Evolutionary conservation across 2,329 filamentous ascomycete species (phyloP), one percentile per base, ranked within the genome.

Genomic region (Penicillium polonicum): DNA sequence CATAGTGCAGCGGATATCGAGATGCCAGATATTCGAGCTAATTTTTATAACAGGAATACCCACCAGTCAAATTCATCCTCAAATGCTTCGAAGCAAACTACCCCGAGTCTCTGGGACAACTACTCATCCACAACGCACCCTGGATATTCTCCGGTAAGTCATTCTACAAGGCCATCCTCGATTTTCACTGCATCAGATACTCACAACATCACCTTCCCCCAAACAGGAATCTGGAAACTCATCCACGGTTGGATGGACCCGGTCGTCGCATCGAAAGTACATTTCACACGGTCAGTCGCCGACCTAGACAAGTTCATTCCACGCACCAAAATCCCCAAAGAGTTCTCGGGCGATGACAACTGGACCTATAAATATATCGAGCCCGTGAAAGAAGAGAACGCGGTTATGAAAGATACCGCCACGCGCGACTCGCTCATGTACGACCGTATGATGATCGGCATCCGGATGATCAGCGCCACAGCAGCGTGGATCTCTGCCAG

Each of bases 71-170:
- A 70, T 97, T 97, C 78, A 96, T 97, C 86, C 96, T 97, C 75
- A 94, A 95, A 76, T 96, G 92, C 74, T 97, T 97, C 71, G 93
- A 97, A 79, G 93, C 93, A 58, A 97, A 97, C 73, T 97, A 97
- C 68, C 93, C 93, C 0, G 93, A 97, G 75, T 93, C 87, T 43
- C 82, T 97, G 1, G 93, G 93, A 17, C 84, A 87, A 2, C 89
- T 97, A 4, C 82, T 97, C 45, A 90, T 97, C 38, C 93, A 97
- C 79, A 96, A 96, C 74, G 87, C 93, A 0, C 93, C 93, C 2
- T 97, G 93, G 93, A 80, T 97, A 41, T 97, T 97, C 78, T 91
- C 95, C 79, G 88, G 89, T 87, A 76, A 55, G 79, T 72, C n/a
- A 7, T 27, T 12, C 19, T 10, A 38, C 2, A 7, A 23, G 5